Evolutionary conservation across 129 eudicot genomes (phyloP).

Genomic region (Helianthus tuberosus): DNA sequence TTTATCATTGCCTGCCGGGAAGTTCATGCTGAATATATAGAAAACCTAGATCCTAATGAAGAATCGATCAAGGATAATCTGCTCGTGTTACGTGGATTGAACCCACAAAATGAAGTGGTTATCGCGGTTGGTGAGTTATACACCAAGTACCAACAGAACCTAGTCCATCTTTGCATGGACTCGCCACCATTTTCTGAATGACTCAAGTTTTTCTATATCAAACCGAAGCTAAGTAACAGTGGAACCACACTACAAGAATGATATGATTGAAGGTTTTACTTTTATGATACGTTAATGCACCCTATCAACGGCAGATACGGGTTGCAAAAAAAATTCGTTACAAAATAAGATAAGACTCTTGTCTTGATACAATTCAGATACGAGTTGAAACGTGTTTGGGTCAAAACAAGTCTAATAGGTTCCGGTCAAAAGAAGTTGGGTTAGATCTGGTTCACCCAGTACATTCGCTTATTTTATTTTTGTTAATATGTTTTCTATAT

Average conservation of each 20-base stretch:
- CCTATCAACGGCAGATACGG: not conserved
- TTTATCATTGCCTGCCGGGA: slow-evolving; percentile 79
- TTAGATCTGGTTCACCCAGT: no score
- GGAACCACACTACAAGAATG: slow-evolving; percentile 1
- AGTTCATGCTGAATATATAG: slow-evolving; percentile 60
- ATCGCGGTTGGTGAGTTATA: slow-evolving; percentile 73
- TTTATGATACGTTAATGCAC: not conserved
- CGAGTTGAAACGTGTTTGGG: not conserved
- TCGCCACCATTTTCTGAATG: slow-evolving; percentile 66
- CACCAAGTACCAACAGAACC: slow-evolving; percentile 82
- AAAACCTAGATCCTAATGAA: slow-evolving; percentile 56
- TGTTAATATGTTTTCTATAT: no score
- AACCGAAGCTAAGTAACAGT: not conserved
- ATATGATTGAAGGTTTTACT: not conserved
- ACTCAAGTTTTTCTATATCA: not conserved
- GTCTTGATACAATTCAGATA: not conserved
- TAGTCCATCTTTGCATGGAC: slow-evolving; percentile 95
- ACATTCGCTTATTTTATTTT: no score
- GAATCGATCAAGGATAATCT: slow-evolving; percentile 61
- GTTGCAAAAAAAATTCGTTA: not conserved
- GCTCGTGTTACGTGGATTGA: slow-evolving; percentile 53
- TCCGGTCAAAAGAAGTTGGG: no score
- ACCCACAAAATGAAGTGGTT: slow-evolving; percentile 74
- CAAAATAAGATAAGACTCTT: not conserved
- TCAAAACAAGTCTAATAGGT: not conserved